Evolutionary conservation across 805 yeast genomes (phyloP).

Genomic region (Kodamaea kaohsiungensis): DNA sequence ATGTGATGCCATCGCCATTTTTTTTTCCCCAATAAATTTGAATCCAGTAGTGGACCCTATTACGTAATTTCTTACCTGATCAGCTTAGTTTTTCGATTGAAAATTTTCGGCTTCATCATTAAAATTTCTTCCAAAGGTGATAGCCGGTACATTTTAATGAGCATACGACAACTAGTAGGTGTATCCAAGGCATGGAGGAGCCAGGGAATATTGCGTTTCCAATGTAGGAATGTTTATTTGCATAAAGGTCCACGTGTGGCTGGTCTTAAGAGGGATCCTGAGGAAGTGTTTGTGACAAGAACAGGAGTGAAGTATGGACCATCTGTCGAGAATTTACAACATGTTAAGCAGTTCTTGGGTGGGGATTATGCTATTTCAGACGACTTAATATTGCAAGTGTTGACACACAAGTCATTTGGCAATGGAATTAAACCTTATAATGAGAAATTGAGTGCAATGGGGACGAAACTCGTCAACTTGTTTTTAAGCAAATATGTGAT

Average conservation of each 20-base stretch:
- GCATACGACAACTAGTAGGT: slow-evolving; percentile 16
- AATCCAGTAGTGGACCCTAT: not conserved
- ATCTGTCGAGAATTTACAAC: slow-evolving; percentile 47
- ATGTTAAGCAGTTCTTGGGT: slow-evolving; percentile 49
- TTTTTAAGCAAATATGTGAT: slow-evolving; percentile 46
- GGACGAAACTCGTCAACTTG: slow-evolving; percentile 59
- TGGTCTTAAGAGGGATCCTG: slow-evolving; percentile 72
- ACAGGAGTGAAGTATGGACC: slow-evolving; percentile 52
- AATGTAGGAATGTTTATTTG: slow-evolving; percentile 34
- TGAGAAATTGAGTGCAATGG: slow-evolving; percentile 77
- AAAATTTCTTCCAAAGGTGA: slow-evolving; percentile 3
- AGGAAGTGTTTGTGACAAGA: slow-evolving; percentile 41
- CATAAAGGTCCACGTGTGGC: slow-evolving; percentile 59
- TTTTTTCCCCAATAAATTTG: not conserved
- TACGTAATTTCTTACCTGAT: slow-evolving; percentile 5
- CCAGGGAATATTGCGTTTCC: slow-evolving; percentile 1
- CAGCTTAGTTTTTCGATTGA: not conserved
- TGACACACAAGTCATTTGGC: slow-evolving; percentile 94
- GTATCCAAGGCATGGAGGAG: slow-evolving; percentile 3
- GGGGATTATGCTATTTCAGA: slow-evolving; percentile 58
- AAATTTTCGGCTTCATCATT: slow-evolving; percentile 8
- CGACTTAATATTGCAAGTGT: slow-evolving; percentile 66
- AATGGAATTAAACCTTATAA: slow-evolving; percentile 89
- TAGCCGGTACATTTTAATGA: slow-evolving; percentile 7
- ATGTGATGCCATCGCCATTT: slow-evolving; percentile 10